Evolutionary conservation across 2,329 filamentous ascomycete species (phyloP).

Genomic region (Alternaria panax): DNA sequence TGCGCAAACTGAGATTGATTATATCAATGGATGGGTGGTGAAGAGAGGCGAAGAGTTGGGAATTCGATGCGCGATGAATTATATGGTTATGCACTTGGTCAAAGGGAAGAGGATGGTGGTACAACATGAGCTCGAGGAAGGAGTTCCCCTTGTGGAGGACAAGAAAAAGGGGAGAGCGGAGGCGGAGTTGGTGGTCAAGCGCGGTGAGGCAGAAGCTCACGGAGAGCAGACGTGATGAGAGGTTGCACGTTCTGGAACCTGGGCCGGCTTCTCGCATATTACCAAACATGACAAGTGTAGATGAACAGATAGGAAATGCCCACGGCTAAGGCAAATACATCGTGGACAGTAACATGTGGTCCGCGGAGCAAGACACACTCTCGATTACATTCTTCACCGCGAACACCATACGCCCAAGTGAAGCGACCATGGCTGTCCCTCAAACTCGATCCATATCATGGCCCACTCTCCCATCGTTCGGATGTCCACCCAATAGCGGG

Average conservation of each 20-base stretch:
- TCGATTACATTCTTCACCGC: not conserved
- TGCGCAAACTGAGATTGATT: constrained; percentile 75
- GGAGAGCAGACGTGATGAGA: not conserved
- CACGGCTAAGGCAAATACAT: not conserved
- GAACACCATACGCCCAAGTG: not conserved
- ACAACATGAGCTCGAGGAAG: constrained; percentile 49
- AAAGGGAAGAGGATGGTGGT: constrained; percentile 69
- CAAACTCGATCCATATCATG: not conserved
- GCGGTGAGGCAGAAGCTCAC: not conserved
- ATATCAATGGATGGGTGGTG: constrained; percentile 88
- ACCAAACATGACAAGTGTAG: not conserved
- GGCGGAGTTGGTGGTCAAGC: not conserved
- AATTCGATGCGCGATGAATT: constrained; percentile 75
- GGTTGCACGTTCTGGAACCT: not conserved
- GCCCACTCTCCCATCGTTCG: constrained; percentile 3
- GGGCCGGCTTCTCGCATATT: not conserved
- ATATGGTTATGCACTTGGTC: constrained; percentile 75
- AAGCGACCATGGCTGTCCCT: not conserved
- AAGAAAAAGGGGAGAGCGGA: constrained; percentile 16
- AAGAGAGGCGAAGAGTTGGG: constrained; percentile 74
- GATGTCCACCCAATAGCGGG: constrained; percentile 21
- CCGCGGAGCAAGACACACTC: not conserved
- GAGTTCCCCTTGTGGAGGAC: constrained; percentile 46
- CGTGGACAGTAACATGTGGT: not conserved
- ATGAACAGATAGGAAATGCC: not conserved